phyloP scores from a whole-genome alignment of 1,284 basidiomycete genomes.

The Malassezia furfur region DNA sequence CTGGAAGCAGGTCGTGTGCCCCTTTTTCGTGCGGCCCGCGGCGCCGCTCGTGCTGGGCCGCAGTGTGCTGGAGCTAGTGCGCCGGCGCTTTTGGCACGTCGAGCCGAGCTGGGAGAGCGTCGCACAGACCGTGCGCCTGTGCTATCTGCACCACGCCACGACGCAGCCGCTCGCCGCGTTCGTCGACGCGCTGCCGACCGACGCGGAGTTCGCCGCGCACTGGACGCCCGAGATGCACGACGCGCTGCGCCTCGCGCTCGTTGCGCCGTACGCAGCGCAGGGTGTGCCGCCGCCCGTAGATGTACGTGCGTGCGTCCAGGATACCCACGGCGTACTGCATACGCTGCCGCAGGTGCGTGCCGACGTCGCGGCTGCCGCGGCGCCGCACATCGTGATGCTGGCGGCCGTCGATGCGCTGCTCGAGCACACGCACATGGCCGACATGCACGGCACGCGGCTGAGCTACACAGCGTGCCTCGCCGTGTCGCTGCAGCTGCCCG shows the following conservation, averaged over 20 bases:
- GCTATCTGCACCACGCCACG: conserved; percentile 26
- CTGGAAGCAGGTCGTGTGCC: conserved; percentile 25
- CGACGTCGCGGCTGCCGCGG: background rate
- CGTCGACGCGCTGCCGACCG: background rate
- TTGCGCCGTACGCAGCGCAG: background rate
- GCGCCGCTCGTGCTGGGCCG: conserved; percentile 25
- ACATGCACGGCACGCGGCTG: conserved; percentile 5
- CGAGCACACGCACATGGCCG: background rate
- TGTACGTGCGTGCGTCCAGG: background rate
- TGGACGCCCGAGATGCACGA: conserved; percentile 11
- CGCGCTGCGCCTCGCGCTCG: conserved; percentile 6
- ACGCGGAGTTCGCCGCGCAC: background rate
- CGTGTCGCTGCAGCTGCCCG: conserved; percentile 1
- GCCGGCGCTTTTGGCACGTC: conserved; percentile 30
- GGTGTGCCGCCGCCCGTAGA: background rate
- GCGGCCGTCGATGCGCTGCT: background rate
- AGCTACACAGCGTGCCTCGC: conserved; percentile 2
- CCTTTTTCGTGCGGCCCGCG: conserved; percentile 21
- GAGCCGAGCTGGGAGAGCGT: conserved; percentile 27
- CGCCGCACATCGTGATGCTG: background rate
- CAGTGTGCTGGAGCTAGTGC: conserved; percentile 26
- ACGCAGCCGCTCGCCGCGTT: conserved; percentile 29
- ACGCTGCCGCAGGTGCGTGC: background rate
- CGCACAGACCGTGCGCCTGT: conserved; percentile 24
- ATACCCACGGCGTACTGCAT: background rate